Evolutionary conservation across 2,329 filamentous ascomycete species (phyloP).

Genomic region (Exutisphaerella laricina): DNA sequence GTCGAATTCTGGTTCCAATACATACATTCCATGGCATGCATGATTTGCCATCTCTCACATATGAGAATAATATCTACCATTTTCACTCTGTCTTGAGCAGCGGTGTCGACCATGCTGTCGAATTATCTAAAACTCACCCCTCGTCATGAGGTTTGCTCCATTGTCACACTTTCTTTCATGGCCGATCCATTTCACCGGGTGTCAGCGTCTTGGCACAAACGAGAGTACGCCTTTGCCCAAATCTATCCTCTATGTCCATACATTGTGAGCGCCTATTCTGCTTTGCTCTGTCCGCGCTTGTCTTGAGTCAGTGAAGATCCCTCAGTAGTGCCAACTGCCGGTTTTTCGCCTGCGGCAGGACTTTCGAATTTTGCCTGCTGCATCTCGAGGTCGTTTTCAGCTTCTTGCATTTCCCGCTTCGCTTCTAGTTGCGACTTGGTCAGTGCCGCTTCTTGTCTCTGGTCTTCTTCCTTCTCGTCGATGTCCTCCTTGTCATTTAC

Average conservation of each 20-base stretch:
- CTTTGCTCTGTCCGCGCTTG: background rate
- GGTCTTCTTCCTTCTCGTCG: conserved; percentile 74
- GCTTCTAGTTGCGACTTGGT: conserved; percentile 14
- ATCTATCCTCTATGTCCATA: background rate
- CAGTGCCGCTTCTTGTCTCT: conserved; percentile 27
- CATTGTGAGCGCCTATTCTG: background rate
- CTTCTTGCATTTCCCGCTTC: conserved; percentile 20
- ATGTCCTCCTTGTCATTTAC: conserved; percentile 81
- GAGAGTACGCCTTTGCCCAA: background rate
- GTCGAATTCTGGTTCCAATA: no score
- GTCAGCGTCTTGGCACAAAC: background rate
- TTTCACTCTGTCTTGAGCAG: background rate
- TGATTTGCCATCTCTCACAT: no score
- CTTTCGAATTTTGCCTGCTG: conserved; percentile 17
- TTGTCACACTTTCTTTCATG: background rate
- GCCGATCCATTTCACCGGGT: background rate
- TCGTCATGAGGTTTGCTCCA: background rate
- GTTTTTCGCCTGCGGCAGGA: conserved; percentile 1
- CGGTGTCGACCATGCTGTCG: background rate
- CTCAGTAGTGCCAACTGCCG: conserved; percentile 1
- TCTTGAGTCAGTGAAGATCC: conserved; percentile 1
- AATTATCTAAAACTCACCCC: background rate
- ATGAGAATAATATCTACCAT: background rate
- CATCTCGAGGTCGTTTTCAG: conserved; percentile 21
- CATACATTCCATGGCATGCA: no score